Base-by-base conservation (phyloP, 768 basidiomycete species). In the Saitozyma podzolica region DNA sequence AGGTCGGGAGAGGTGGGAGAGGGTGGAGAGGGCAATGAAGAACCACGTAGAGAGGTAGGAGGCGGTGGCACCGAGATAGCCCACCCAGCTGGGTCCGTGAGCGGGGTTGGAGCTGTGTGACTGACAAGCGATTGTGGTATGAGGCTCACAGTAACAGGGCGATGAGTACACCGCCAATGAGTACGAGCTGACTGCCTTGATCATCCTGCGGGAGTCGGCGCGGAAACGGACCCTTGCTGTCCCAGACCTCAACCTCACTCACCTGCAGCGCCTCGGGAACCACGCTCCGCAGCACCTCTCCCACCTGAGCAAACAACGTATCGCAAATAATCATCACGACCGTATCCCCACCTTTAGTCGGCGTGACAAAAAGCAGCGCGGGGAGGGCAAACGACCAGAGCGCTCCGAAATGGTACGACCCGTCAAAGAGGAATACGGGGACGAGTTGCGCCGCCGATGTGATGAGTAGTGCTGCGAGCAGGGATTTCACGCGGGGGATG, bases 351-450 rank as follows among this genome's bases (percentile, higher is more conserved):
- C 68, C 55, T 29, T 65, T 63, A 8, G 54, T 62, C 14, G 49
- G 69, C 4, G 66, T 69, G n/a, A 67, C 63, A 42, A 75, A 70
- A 40, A 75, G 43, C 14, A 69, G 29, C 16, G 70, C 66, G 9
- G 74, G 74, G 9, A 75, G 43, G 59, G 70, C 63, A 61, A 75
- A 75, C 8, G 50, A 53, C 74, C 74, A 75, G 45, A 75, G 47
- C 7, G 74, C 69, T 17, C 74, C 74, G 45, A 75, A 69, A 60
- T 75, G 70, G 45, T 65, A 66, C 7, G 63, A 51, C 43, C 69
- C 65, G 42, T 73, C 66, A 51, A 73, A 71, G 13, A 70, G 43
- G 62, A 73, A 67, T 16, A 54, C 49, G n/a, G 74, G 74, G 42
- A 73, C 55, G 3, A 73, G 59, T 29, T 70, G 64, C 47, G 66